Conservation (phyloP, 495 filamentous ascomycete genomes). For the Bryoglossum gracile region DNA sequence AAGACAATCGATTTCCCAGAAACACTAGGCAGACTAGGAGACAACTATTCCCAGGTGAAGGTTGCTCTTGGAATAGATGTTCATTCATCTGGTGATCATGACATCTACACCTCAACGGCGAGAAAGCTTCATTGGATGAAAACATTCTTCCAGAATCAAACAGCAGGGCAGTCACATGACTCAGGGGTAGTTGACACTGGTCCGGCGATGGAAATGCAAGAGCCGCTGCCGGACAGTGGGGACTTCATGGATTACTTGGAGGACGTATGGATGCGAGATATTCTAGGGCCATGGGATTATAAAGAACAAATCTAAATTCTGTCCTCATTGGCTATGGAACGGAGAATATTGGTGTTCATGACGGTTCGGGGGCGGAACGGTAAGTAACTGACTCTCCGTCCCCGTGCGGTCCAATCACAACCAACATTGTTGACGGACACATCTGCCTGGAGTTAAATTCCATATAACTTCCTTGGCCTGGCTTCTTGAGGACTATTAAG, state of each 20-base stretch:
- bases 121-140: not conserved
- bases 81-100: not conserved
- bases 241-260: constrained; percentile 4
- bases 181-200: not conserved
- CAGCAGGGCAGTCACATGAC: not conserved
- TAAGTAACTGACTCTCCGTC: not conserved
- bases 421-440: too few species aligned
- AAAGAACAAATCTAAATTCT: too few species aligned
- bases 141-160: not conserved
- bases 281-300: constrained; percentile 10
- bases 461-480: too few species aligned
- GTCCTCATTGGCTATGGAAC: too few species aligned
- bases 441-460: too few species aligned
- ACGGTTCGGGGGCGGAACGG: not conserved
- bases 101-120: not conserved
- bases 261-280: constrained; percentile 10
- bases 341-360: too few species aligned
- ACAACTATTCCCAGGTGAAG: constrained; percentile 23
- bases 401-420: not conserved
- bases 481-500: too few species aligned
- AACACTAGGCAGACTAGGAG: constrained; percentile 26
- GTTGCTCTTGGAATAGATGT: not conserved
- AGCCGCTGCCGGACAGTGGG: not conserved
- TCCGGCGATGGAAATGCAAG: not conserved
- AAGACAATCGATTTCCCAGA: constrained; percentile 28